A percentile compares a stretch with the other conserved stretches of the same genome.
Evolutionary conservation across 352 stramenopile species (phyloP).

Genomic region (Phytophthora melonis): DNA sequence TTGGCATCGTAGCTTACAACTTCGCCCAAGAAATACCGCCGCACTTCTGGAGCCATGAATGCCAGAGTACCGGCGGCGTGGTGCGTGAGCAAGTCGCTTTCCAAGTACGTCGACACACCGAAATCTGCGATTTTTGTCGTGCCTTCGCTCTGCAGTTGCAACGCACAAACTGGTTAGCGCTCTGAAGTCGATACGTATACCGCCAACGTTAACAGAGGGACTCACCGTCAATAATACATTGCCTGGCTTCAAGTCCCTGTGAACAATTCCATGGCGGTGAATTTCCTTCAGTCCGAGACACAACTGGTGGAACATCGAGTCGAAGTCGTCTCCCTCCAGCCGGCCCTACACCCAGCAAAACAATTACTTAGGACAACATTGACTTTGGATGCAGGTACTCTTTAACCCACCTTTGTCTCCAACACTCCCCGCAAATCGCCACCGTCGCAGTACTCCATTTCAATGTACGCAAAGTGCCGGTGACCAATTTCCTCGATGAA

Average conservation of each 20-base stretch:
- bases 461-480: conserved; percentile 83
- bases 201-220: not conserved
- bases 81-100: conserved; percentile 76
- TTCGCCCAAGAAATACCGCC: conserved; percentile 77
- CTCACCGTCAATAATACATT: conserved; percentile 81
- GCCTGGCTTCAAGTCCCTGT: conserved; percentile 82
- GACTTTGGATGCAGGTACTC: not conserved
- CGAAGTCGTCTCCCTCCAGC: conserved; percentile 56
- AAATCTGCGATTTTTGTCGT: conserved; percentile 85
- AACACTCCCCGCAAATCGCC: conserved; percentile 62
- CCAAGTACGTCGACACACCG: conserved; percentile 82
- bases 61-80: conserved; percentile 79
- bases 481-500: conserved; percentile 85
- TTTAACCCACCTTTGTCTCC: conserved; percentile 36
- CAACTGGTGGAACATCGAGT: conserved; percentile 70
- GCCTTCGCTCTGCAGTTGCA: conserved; percentile 55
- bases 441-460: conserved; percentile 83
- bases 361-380: not conserved
- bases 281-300: conserved; percentile 77
- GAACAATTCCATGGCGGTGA: conserved; percentile 69
- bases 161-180: not conserved
- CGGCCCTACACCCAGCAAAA: conserved; percentile 43
- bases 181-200: not conserved
- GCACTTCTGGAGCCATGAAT: conserved; percentile 86
- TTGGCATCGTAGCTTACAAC: conserved; percentile 72